Conservation (phyloP, 495 filamentous ascomycete species). For the Annulohypoxylon maeteangense region DNA sequence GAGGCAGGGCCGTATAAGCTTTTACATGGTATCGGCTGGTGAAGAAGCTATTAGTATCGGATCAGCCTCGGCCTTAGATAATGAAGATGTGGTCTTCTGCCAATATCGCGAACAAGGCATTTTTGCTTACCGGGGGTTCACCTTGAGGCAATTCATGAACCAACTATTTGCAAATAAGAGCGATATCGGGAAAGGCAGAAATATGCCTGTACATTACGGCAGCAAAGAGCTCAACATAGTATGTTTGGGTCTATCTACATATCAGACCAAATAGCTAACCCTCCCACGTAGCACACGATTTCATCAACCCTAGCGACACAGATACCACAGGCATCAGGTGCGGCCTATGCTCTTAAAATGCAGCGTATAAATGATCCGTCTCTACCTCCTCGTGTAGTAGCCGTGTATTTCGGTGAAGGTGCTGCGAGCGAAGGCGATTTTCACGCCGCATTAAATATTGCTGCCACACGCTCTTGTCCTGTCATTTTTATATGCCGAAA, state of each 20-base stretch:
- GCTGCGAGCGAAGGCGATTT: slow-evolving; percentile 98
- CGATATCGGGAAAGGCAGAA: slow-evolving; percentile 84
- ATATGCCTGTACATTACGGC: slow-evolving; percentile 98
- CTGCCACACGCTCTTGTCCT: slow-evolving; percentile 90
- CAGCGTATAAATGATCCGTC: slow-evolving; percentile 77
- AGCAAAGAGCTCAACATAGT: slow-evolving; percentile 84
- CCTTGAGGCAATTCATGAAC: slow-evolving; percentile 88
- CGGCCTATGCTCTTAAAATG: slow-evolving; percentile 93
- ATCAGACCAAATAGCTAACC: slow-evolving; percentile 5
- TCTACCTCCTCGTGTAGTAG: slow-evolving; percentile 73
- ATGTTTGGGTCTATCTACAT: slow-evolving; percentile 38
- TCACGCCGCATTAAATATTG: slow-evolving; percentile 95
- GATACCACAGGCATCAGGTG: slow-evolving; percentile 92
- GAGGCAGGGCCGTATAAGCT: slow-evolving; percentile 84
- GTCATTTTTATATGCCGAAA: slow-evolving; percentile 97
- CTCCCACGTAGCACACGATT: slow-evolving; percentile 76
- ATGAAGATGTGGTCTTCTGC: slow-evolving; percentile 90
- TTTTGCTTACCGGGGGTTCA: slow-evolving; percentile 90
- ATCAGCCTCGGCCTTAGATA: slow-evolving; percentile 80
- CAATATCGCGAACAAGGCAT: slow-evolving; percentile 96
- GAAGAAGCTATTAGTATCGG: slow-evolving; percentile 95
- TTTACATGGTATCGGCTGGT: slow-evolving; percentile 97
- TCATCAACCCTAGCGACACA: slow-evolving; percentile 94
- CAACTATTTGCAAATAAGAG: slow-evolving; percentile 92
- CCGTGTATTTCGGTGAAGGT: slow-evolving; percentile 97